Evolutionary conservation across 73 alveolate species (phyloP).

Genomic region (Paramecium sonneborni): DNA sequence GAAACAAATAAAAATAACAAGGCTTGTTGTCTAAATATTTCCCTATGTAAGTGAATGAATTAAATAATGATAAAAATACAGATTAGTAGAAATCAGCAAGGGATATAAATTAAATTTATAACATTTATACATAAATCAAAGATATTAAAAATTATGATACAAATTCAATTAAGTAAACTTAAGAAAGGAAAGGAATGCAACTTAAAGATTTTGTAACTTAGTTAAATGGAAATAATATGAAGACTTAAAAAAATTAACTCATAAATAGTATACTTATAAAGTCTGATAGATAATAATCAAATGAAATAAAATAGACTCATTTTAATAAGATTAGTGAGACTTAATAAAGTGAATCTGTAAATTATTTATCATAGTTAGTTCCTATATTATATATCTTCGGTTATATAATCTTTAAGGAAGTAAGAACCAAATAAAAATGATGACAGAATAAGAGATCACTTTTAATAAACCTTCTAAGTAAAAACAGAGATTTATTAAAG

Average conservation of each 20-base stretch:
- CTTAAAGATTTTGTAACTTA: neutral
- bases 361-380: neutral
- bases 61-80: neutral
- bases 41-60: neutral
- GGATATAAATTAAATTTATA: neutral
- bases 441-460: conserved; percentile 52
- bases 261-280: neutral
- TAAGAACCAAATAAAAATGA: neutral
- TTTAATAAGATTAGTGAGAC: neutral
- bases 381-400: neutral
- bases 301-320: neutral
- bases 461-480: conserved; percentile 46
- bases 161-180: neutral
- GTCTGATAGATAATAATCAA: neutral
- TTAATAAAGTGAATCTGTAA: neutral
- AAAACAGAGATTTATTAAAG: neutral
- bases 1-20: neutral
- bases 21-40: neutral
- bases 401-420: neutral
- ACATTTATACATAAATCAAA: neutral
- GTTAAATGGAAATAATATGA: neutral
- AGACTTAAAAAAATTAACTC: neutral
- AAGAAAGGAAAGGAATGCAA: neutral
- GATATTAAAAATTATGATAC: neutral
- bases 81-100: neutral